Percentiles rank a stretch among this genome's conserved stretches.
These are phyloP conservation scores for Pachysandra terminalis DNA, from an alignment of 164 flowering plant species.

Conservation along the genomic window DNA sequence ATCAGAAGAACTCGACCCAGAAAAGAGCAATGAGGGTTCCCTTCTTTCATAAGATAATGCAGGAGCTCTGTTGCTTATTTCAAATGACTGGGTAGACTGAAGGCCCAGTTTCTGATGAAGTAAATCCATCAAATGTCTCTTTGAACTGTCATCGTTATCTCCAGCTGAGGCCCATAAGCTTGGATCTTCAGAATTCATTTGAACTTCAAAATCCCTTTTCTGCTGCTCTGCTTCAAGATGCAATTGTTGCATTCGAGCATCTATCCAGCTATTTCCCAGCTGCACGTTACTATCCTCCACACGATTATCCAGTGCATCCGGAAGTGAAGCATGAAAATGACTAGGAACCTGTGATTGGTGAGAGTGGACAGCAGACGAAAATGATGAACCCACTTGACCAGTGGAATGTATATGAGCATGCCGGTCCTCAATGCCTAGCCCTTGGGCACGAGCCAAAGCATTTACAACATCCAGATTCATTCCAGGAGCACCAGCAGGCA, in stretches of 20 bases:
- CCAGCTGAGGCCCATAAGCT: slow-evolving; percentile 56
- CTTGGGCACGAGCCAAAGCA: slow-evolving; percentile 45
- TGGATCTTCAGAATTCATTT: slow-evolving; percentile 38
- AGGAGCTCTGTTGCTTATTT: slow-evolving; percentile 23
- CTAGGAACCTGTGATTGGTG: slow-evolving; percentile 37
- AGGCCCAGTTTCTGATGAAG: slow-evolving; percentile 44
- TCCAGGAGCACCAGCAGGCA: slow-evolving; percentile 46
- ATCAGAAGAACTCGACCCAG: slow-evolving; percentile 38
- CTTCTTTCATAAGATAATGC: slow-evolving; percentile 32
- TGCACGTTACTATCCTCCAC: slow-evolving; percentile 55
- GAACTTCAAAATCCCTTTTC: slow-evolving; percentile 37
- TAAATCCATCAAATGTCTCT: slow-evolving; percentile 49
- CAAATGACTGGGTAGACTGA: slow-evolving; percentile 32
- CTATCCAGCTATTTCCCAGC: slow-evolving; percentile 45
- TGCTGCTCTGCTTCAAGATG: slow-evolving; percentile 46
- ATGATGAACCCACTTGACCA: slow-evolving; percentile 32
- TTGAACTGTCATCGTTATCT: slow-evolving; percentile 49
- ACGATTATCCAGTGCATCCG: slow-evolving; percentile 38
- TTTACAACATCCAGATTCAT: slow-evolving; percentile 45
- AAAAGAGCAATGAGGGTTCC: slow-evolving; percentile 38
- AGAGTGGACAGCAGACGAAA: slow-evolving; percentile 37
- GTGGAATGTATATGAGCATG: slow-evolving; percentile 35
- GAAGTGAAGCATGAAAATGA: slow-evolving; percentile 38
- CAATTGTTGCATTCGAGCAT: slow-evolving; percentile 43
- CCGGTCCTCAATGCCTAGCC: slow-evolving; percentile 50